phyloP scores from a whole-genome alignment of 2,329 filamentous ascomycete genomes.

The Karstenula rhodostoma region DNA sequence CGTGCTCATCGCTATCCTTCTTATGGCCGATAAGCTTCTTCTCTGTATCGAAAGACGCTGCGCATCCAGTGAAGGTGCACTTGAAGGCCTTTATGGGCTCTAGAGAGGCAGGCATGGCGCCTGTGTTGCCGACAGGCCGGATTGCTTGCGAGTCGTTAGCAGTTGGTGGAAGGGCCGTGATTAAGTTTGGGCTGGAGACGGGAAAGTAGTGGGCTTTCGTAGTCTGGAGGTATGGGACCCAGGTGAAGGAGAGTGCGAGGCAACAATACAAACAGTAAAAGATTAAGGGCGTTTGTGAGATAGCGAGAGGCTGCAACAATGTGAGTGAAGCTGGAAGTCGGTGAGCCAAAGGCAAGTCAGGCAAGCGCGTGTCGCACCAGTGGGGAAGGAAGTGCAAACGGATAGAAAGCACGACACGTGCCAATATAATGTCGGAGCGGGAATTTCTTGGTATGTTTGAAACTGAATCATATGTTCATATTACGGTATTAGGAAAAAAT shows the following conservation, averaged over 20 bases:
- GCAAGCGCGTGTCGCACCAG: neutral
- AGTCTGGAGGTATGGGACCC: neutral
- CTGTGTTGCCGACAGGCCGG: neutral
- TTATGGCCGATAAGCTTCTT: slow-evolving; percentile 63
- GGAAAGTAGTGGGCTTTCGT: neutral
- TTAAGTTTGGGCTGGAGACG: neutral
- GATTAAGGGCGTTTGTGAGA: neutral
- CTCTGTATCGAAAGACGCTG: slow-evolving; percentile 53
- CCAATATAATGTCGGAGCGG: neutral
- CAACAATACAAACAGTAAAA: neutral
- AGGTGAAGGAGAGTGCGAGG: neutral
- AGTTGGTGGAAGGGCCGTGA: neutral
- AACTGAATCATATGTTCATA: neutral
- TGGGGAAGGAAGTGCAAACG: slow-evolving; percentile 3
- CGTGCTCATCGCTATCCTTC: slow-evolving; percentile 51
- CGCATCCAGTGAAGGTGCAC: slow-evolving; percentile 59
- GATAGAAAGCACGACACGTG: neutral
- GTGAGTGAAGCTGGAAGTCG: neutral
- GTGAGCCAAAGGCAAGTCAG: neutral
- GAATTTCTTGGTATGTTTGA: too few species aligned
- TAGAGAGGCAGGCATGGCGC: slow-evolving; percentile 35
- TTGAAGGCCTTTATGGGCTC: slow-evolving; percentile 34
- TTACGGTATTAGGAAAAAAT: neutral
- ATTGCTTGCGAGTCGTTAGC: neutral
- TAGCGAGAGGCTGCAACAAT: neutral